phyloP scores from a whole-genome alignment of 306 rosid genomes.

The Echinosophora koreensis region DNA sequence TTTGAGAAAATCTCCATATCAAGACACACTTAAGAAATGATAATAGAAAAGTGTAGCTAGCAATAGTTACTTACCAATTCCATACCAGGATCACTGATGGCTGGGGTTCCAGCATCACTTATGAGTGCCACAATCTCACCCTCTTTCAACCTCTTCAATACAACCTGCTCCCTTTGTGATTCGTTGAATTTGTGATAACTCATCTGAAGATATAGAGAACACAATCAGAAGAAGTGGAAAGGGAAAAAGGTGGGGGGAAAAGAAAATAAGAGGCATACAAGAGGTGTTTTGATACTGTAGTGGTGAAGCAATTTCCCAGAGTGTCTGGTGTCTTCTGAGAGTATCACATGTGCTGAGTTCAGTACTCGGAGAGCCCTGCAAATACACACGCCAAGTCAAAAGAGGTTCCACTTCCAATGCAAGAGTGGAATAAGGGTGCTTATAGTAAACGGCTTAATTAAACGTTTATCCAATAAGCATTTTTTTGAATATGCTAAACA shows the following conservation, averaged over 20 bases:
- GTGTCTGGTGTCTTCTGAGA: constrained; percentile 94
- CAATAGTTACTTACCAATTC: constrained; percentile 69
- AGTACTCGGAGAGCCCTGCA: constrained; percentile 86
- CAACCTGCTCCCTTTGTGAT: constrained; percentile 80
- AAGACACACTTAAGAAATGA: constrained; percentile 7
- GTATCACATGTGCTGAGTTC: constrained; percentile 80
- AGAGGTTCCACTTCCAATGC: background rate
- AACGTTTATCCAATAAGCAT: too few relatives aligned
- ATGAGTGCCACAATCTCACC: constrained; percentile 90
- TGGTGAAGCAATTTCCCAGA: constrained; percentile 88
- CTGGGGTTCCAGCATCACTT: constrained; percentile 92
- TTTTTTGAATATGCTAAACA: too few relatives aligned
- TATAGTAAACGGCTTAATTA: too few relatives aligned
- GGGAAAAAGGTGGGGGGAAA: background rate
- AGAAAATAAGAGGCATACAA: constrained; percentile 44
- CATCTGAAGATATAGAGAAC: constrained; percentile 60
- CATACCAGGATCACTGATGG: constrained; percentile 92
- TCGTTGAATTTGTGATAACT: constrained; percentile 97
- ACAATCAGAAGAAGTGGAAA: constrained; percentile 44
- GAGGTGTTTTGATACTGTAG: constrained; percentile 85
- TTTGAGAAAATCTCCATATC: background rate
- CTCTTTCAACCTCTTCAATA: constrained; percentile 82
- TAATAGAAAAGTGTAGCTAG: background rate
- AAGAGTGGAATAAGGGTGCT: background rate
- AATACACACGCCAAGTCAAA: background rate